Percentiles rank a stretch among this genome's conserved stretches.
phyloP scores from a whole-genome alignment of 1,284 basidiomycete species.

The Leccinum insolens region DNA sequence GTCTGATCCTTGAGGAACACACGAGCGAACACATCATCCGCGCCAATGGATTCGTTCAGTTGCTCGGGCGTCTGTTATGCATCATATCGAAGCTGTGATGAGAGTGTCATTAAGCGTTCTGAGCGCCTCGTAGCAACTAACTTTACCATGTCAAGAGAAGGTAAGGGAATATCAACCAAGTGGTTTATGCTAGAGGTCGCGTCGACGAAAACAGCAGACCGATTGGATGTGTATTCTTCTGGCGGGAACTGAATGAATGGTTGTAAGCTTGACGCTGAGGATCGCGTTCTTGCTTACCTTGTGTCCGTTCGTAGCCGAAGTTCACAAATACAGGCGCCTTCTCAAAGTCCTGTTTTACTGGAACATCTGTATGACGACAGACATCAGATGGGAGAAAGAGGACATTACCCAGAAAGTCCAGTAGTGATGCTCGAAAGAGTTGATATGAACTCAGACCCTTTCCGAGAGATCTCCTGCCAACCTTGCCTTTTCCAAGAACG shows the following conservation, averaged over 20 bases:
- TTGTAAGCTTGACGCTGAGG: slow-evolving; percentile 8
- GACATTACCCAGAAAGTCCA: slow-evolving; percentile 69
- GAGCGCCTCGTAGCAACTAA: not conserved
- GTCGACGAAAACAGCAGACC: slow-evolving; percentile 76
- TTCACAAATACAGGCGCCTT: slow-evolving; percentile 68
- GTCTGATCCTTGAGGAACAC: slow-evolving; percentile 76
- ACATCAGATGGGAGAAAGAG: not conserved
- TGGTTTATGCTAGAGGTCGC: slow-evolving; percentile 81
- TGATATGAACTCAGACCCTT: slow-evolving; percentile 86
- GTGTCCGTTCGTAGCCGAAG: slow-evolving; percentile 44
- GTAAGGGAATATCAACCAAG: slow-evolving; percentile 73
- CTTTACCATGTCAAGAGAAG: slow-evolving; percentile 68
- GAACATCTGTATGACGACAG: slow-evolving; percentile 11
- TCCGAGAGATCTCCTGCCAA: slow-evolving; percentile 57
- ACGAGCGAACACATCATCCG: slow-evolving; percentile 71
- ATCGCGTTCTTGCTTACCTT: slow-evolving; percentile 39
- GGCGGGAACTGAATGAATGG: slow-evolving; percentile 49
- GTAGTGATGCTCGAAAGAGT: slow-evolving; percentile 76
- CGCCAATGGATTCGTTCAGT: slow-evolving; percentile 49
- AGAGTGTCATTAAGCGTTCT: slow-evolving; percentile 4
- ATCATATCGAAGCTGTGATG: slow-evolving; percentile 69
- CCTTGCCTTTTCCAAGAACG: slow-evolving; percentile 29
- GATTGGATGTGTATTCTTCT: slow-evolving; percentile 53
- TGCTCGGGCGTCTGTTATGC: slow-evolving; percentile 72
- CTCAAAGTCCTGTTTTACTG: slow-evolving; percentile 76